These are phyloP conservation scores for Toxicodendron radicans DNA, from an alignment of 345 rosid genomes.

Conservation along the genomic window DNA sequence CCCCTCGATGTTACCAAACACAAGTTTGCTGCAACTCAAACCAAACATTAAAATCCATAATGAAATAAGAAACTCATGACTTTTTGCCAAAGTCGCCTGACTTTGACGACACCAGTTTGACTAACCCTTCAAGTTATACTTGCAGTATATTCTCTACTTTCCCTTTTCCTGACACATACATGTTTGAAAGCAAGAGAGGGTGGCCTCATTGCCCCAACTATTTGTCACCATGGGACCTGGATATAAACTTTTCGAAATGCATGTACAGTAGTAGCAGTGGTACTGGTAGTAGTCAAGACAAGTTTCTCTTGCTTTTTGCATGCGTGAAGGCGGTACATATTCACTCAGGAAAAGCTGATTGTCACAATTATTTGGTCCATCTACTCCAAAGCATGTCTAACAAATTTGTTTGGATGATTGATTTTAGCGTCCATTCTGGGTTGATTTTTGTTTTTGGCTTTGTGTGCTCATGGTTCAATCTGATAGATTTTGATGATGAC, in stretches of 20 bases:
- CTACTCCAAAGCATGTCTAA: neutral
- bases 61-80: too few species aligned
- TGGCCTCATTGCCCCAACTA: neutral
- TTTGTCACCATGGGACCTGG: constrained; percentile 12
- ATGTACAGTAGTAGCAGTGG: neutral
- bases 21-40: too few species aligned
- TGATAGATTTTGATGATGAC: neutral
- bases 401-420: constrained; percentile 7
- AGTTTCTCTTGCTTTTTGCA: neutral
- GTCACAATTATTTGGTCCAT: constrained; percentile 22
- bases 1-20: neutral
- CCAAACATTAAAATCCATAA: too few species aligned
- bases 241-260: neutral
- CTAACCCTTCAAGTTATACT: too few species aligned
- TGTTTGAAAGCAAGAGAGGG: neutral
- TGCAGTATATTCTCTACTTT: neutral
- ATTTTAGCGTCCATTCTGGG: constrained; percentile 11
- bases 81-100: too few species aligned
- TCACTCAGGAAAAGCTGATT: constrained; percentile 8
- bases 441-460: neutral
- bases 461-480: constrained; percentile 12
- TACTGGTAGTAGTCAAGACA: neutral
- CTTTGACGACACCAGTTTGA: too few species aligned
- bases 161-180: neutral
- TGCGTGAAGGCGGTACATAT: neutral